phyloP scores from a whole-genome alignment of 495 filamentous ascomycete genomes.

The Penicillium odoratum region DNA sequence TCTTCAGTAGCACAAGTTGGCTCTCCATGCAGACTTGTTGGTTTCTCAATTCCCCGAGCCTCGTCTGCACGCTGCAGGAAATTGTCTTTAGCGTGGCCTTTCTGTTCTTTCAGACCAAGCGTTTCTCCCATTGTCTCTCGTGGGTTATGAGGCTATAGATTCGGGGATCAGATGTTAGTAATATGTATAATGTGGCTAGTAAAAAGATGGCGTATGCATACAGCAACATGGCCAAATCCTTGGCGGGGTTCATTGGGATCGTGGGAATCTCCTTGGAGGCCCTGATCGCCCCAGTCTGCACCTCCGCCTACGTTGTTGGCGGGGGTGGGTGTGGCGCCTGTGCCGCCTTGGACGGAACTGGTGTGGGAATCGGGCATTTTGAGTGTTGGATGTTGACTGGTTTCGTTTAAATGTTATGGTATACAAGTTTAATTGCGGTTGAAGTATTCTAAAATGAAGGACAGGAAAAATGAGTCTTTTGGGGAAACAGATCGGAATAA shows the following conservation, averaged over 20 bases:
- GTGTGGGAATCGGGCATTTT: slow-evolving; percentile 19
- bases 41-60: background rate
- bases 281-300: slow-evolving; percentile 21
- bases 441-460: too few relatives aligned
- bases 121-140: slow-evolving; percentile 31
- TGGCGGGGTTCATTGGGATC: slow-evolving; percentile 7
- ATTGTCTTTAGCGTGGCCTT: slow-evolving; percentile 28
- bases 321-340: slow-evolving; percentile 30
- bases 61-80: slow-evolving; percentile 22
- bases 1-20: slow-evolving; percentile 36
- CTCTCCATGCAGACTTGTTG: slow-evolving; percentile 13
- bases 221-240: slow-evolving; percentile 30
- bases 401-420: background rate
- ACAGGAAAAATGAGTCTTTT: too few relatives aligned
- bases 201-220: slow-evolving; percentile 15
- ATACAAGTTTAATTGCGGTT: background rate
- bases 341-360: slow-evolving; percentile 27
- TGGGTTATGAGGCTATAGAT: slow-evolving; percentile 23
- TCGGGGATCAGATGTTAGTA: background rate
- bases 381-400: background rate
- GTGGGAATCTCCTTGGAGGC: slow-evolving; percentile 20
- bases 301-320: slow-evolving; percentile 34
- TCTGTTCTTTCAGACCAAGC: slow-evolving; percentile 35
- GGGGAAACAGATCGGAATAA: background rate
- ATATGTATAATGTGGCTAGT: background rate